Conservation (phyloP, 2,329 filamentous ascomycete genomes). For the Aspergillus amoenus region DNA sequence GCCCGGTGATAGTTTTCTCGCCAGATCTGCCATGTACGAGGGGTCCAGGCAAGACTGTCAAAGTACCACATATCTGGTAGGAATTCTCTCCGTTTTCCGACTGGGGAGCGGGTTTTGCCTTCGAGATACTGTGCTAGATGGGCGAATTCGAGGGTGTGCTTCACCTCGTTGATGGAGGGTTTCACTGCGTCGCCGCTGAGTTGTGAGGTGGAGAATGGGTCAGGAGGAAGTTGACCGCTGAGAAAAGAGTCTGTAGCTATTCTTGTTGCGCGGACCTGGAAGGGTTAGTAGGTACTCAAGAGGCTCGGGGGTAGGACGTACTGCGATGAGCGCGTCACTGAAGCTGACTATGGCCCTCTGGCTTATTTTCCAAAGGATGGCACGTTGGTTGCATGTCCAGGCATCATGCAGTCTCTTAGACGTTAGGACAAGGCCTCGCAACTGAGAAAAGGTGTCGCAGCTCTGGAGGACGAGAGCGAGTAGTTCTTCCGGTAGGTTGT, state of each 20-base stretch:
- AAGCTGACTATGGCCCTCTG: neutral
- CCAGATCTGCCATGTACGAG: neutral
- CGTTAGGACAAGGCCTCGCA: neutral
- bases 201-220: neutral
- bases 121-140: neutral
- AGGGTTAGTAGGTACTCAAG: no score
- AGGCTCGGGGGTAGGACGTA: neutral
- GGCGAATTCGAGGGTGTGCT: neutral
- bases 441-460: neutral
- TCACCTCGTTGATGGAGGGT: neutral
- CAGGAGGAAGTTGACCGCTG: conserved; percentile 1
- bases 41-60: neutral
- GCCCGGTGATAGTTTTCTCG: conserved; percentile 2
- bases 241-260: neutral
- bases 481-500: conserved; percentile 1
- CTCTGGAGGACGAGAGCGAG: conserved; percentile 1
- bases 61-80: neutral
- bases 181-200: neutral
- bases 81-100: neutral
- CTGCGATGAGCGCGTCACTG: conserved; percentile 7
- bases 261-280: conserved; percentile 3
- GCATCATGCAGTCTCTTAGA: neutral
- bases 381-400: neutral
- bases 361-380: conserved; percentile 4
- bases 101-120: neutral